Evolutionary conservation across 2,329 filamentous ascomycete species (phyloP), one percentile per base, ranked within the genome.

Genomic region (Aureobasidium sp.): DNA sequence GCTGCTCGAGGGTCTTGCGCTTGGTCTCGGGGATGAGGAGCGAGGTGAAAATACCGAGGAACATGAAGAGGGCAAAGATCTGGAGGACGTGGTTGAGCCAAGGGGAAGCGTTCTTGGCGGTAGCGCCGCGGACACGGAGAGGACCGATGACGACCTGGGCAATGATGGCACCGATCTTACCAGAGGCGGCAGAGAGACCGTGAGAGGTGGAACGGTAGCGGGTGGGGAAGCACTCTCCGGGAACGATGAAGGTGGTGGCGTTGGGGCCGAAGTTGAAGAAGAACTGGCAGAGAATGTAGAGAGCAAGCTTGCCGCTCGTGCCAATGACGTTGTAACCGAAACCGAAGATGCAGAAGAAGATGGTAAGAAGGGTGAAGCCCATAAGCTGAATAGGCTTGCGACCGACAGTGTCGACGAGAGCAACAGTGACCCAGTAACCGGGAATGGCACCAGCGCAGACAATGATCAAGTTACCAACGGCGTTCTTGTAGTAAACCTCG

Each of bases 31-130:
- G 88, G 25, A 92, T 85, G n/a, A 93, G 75, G 3, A 91, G 76
- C 1, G 86, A 86, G 2, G 84, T 84, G 51, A 90, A 74, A 51
- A 84, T 82, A 39, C 90, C 90, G 57, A 82, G 81, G 6, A 92
- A 79, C 89, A 91, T 92, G 78, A 93, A 91, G 11, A 90, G 78
- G 0, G 88, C 87, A 73, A 90, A 91, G 41, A 91, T 87, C 71
- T 90, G 81, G 78, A 93, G 86, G 41, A 92, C 82, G 62, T 87
- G 85, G 72, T 89, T 82, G 60, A 92, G 80, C 82, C 87, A 88
- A 1, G 87, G 88, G 1, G 74, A 78, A 0, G 81, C 81, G 22
- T 77, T 75, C 64, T 82, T 83, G 17, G 77, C 72, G 8, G 77
- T 75, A 0, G 77, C 74, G 0, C 85, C 87, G 36, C 81, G 80